A percentile compares a stretch with the other conserved stretches of the same genome.
These are phyloP conservation scores for Thermomucor indicae-seudaticae DNA, from an alignment of 371 early-diverging fungal species.

Conservation along the genomic window DNA sequence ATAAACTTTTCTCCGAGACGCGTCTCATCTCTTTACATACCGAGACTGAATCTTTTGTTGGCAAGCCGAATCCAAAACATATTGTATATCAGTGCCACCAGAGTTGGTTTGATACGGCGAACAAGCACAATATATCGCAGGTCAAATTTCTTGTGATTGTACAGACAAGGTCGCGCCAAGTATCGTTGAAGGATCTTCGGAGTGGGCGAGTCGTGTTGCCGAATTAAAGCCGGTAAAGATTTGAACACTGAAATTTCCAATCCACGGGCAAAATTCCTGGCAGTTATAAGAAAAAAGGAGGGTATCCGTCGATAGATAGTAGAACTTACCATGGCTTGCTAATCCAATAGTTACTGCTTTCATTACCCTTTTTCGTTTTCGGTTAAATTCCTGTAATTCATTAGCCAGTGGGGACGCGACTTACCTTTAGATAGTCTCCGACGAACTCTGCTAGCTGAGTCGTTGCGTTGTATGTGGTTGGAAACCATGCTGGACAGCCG, in stretches of 20 bases:
- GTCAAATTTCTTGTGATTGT: slow-evolving; percentile 58
- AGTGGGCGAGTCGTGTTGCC: slow-evolving; percentile 41
- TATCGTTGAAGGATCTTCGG: slow-evolving; percentile 56
- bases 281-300: no score
- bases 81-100: slow-evolving; percentile 44
- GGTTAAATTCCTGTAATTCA: background rate
- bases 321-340: slow-evolving; percentile 56
- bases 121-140: slow-evolving; percentile 55
- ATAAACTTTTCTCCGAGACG: background rate
- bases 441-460: slow-evolving; percentile 46
- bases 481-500: slow-evolving; percentile 47
- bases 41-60: slow-evolving; percentile 44
- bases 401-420: no score
- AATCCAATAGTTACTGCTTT: slow-evolving; percentile 49
- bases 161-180: slow-evolving; percentile 49
- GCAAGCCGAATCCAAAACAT: slow-evolving; percentile 63
- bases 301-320: no score
- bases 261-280: slow-evolving; percentile 54
- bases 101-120: slow-evolving; percentile 34
- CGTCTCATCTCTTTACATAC: slow-evolving; percentile 2
- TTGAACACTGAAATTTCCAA: slow-evolving; percentile 41
- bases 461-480: slow-evolving; percentile 47
- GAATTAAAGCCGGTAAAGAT: slow-evolving; percentile 44
- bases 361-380: slow-evolving; percentile 1
- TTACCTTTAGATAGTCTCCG: slow-evolving; percentile 38